Evolutionary conservation across 1,284 basidiomycete species (phyloP), one percentile per base, ranked within the genome.

Genomic region (Phellopilus nigrolimitatus): DNA sequence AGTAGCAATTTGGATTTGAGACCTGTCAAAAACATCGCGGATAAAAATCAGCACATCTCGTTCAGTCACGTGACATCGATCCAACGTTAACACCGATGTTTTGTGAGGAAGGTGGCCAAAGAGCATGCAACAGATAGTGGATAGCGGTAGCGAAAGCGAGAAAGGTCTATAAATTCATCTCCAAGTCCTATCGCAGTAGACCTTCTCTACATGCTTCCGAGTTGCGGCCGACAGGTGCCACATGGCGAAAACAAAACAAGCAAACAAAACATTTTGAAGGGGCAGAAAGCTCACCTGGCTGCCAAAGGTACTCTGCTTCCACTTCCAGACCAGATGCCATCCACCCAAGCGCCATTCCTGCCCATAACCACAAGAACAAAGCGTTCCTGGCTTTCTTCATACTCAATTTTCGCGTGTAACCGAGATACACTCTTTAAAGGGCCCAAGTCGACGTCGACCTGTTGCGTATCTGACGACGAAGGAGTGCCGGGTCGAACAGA

Each of bases 1-100:
- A 40, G 95, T 95, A 27, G 95, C 93, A 62, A 99, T 99, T 72
- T 98, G 97, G 60, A 99, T 95, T 70, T 95, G 92, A 49, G 97
- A 95, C 64, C 95, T 97, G 64, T 4, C 39, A 54, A 52, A 53
- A 51, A 49, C 22, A 44, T 47, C 13, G 40, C n/a, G 30, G 41
- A 28, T 42, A 27, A 17, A 48, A 56, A 53, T 55, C 37, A 60
- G 57, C 12, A 38, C 42, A 22, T 2, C 9, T n/a, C 31, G n/a
- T 5, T 1, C 24, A 37, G 49, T 51, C 51, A 53, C 51, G 53
- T 49, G 53, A 54, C 27, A 15, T 6, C 24, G 25, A 33, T 8
- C 9, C 8, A 33, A 33, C 8, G 8, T 9, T 33, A 33, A 9
- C n/a, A 33, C n/a, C n/a, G n/a, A n/a, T n/a, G n/a, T n/a, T n/a